Percentiles rank a stretch among this genome's conserved stretches.
Evolutionary conservation across 768 basidiomycete genomes (phyloP).

Genomic region (Collybiopsis confluens): DNA sequence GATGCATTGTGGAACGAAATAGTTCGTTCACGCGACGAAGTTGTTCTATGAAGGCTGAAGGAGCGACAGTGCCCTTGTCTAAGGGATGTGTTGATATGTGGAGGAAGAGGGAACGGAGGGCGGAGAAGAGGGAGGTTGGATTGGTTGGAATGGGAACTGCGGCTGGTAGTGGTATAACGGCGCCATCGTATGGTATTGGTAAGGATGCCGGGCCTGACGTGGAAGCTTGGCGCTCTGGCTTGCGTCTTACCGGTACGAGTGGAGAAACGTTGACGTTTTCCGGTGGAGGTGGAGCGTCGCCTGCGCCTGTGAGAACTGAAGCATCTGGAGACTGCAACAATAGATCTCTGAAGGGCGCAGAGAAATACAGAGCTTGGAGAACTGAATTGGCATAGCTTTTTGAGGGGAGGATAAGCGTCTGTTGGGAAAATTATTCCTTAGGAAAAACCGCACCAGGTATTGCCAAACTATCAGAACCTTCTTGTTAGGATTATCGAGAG

Average conservation of each 20-base stretch:
- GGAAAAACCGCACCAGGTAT: constrained; percentile 81
- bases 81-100: constrained; percentile 76
- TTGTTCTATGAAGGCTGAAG: constrained; percentile 89
- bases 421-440: too few species aligned
- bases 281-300: constrained; percentile 22
- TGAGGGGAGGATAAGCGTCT: too few species aligned
- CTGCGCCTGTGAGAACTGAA: constrained; percentile 30
- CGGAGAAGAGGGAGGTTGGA: constrained; percentile 81
- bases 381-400: constrained; percentile 95
- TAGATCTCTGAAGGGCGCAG: constrained; percentile 87
- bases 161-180: constrained; percentile 21
- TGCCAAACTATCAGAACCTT: constrained; percentile 70
- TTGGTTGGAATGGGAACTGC: constrained; percentile 35
- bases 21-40: constrained; percentile 89
- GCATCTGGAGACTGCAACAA: constrained; percentile 66
- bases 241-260: constrained; percentile 44
- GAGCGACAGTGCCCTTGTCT: constrained; percentile 82
- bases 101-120: constrained; percentile 87
- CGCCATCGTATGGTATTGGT: too few species aligned
- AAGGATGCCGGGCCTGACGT: constrained; percentile 26
- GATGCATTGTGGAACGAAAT: constrained; percentile 89
- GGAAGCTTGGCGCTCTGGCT: constrained; percentile 49
- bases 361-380: constrained; percentile 94
- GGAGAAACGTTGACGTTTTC: constrained; percentile 18
- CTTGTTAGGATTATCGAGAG: constrained; percentile 9